These are phyloP conservation scores for Auricularia sp. DNA, from an alignment of 768 basidiomycete species.

Conservation along the genomic window DNA sequence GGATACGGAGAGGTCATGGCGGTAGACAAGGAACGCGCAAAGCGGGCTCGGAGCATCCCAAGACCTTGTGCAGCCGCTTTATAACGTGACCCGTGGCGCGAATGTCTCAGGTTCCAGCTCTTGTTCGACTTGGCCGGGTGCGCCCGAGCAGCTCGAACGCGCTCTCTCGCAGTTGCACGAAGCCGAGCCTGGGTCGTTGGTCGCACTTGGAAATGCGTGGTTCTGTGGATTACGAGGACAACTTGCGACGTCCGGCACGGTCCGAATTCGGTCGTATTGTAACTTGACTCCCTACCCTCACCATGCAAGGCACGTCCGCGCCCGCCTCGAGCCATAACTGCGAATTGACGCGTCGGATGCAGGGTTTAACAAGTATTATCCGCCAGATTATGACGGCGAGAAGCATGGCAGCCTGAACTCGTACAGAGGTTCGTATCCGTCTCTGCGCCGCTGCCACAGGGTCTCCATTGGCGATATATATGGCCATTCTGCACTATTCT, in stretches of 20 bases:
- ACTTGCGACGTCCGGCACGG: not conserved
- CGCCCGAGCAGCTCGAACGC: not conserved
- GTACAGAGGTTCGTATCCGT: conserved; percentile 42
- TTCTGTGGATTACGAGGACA: not conserved
- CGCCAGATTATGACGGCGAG: conserved; percentile 62
- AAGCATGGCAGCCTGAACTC: conserved; percentile 65
- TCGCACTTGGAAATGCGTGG: not conserved
- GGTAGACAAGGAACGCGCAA: not conserved
- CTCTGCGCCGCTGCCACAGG: not conserved
- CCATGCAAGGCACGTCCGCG: not conserved
- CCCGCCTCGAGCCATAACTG: not conserved
- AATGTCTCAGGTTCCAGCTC: not conserved
- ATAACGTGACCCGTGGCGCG: too few species aligned
- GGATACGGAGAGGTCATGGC: conserved; percentile 2
- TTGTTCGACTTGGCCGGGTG: not conserved
- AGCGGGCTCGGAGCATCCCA: too few species aligned
- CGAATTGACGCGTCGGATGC: conserved; percentile 9
- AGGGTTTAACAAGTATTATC: conserved; percentile 76
- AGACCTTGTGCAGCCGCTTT: not conserved
- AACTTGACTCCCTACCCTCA: not conserved
- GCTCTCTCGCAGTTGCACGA: not conserved
- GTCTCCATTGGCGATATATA: too few species aligned
- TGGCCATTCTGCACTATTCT: not conserved
- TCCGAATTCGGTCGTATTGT: not conserved
- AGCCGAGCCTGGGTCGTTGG: not conserved